Base-by-base conservation (phyloP, 331 rosid species). In the Quercus tomentella region DNA sequence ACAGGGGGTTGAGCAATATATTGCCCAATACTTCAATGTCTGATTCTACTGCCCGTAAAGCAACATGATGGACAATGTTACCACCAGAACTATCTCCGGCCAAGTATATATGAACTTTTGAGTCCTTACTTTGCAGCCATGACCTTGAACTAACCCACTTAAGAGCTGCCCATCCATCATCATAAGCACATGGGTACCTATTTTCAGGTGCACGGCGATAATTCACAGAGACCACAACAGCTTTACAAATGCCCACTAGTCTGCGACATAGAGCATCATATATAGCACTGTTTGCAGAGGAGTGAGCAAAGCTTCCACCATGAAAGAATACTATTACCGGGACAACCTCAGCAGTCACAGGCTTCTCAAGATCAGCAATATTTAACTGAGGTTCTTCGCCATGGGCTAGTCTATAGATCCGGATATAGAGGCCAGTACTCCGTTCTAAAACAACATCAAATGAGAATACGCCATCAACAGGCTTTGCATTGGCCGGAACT, bases 61-160 rank as follows among this genome's bases (percentile, higher is more conserved):
- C 99, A 83, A 95, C 99, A 80, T 93, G 89, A 82, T 95, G 99
- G 10, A 86, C 97, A 70, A 95, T 95, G 93, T 95, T 95, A 70
- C 99, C 99, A 9, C 99, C 99, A 0, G 99, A 95, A 86, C 99
- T 95, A 78, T 95, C 99, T 1, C 99, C 98, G 1, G 90, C 97
- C 86, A 95, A 73, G 86, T 88, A 95, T 54, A 95, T 82, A 60
- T 86, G 95, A 77, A 89, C 97, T 77, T 93, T 91, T 23, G 89
- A 88, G 81, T 95, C 99, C 86, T 45, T 81, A 83, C 99, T 93
- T 84, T 72, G 88, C 71, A 95, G 93, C 99, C 99, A 95, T 12
- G 94, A 61, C 61, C 93, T 88, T 1, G 98, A 91, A 62, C 61
- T 82, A 52, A 91, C 93, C 99, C 99, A 95, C 61, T 86, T 56